Evolutionary conservation across 2,329 filamentous ascomycete species (phyloP).

Genomic region (Akanthomyces muscarius): DNA sequence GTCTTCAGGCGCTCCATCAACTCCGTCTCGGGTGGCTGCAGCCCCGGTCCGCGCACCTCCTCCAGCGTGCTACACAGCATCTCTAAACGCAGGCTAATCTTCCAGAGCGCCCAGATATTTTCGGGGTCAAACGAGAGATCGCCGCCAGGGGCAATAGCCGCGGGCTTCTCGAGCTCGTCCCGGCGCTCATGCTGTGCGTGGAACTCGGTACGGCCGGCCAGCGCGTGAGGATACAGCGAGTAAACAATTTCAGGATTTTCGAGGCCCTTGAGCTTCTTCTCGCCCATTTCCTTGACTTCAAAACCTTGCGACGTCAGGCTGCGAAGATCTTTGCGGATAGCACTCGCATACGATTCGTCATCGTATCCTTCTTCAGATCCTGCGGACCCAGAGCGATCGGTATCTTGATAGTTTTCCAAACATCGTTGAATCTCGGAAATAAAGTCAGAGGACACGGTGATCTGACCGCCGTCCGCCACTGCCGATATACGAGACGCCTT

Average conservation of each 20-base stretch:
- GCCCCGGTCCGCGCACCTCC: conserved; percentile 54
- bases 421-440: conserved; percentile 93
- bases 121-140: conserved; percentile 76
- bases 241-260: conserved; percentile 97
- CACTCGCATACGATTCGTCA: conserved; percentile 68
- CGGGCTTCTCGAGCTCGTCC: conserved; percentile 51
- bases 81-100: conserved; percentile 81
- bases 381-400: conserved; percentile 64
- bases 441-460: conserved; percentile 94
- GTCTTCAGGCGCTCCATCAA: conserved; percentile 66
- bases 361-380: conserved; percentile 65
- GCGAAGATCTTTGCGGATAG: conserved; percentile 82
- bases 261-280: conserved; percentile 91
- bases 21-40: conserved; percentile 79
- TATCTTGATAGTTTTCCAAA: conserved; percentile 83
- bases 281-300: conserved; percentile 93
- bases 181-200: conserved; percentile 52
- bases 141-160: conserved; percentile 58
- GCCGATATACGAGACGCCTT: conserved; percentile 90
- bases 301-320: conserved; percentile 89
- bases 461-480: conserved; percentile 93
- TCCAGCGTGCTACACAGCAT: conserved; percentile 92
- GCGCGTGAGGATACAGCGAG: conserved; percentile 85
- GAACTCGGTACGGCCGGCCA: conserved; percentile 73
- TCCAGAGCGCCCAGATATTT: conserved; percentile 85